Conservation (phyloP, 345 rosid genomes). For the Linum tenue region DNA sequence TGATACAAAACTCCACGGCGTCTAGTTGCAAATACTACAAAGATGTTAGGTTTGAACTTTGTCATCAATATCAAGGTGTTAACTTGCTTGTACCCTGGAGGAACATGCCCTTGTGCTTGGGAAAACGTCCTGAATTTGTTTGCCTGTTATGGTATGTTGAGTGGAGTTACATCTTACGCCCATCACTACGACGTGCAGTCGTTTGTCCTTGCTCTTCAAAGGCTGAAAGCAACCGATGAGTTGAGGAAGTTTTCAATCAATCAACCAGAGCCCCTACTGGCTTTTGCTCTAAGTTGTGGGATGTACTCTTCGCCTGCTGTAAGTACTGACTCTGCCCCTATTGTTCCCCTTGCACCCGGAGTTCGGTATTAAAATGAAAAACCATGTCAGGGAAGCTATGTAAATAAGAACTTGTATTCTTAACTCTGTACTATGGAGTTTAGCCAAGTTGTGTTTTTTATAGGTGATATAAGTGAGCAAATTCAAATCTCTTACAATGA, state of each 20-base stretch:
- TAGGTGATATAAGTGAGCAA: not conserved
- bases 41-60: not conserved
- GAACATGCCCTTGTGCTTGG: no score
- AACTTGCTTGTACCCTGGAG: no score
- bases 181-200: slow-evolving; percentile 27
- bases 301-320: slow-evolving; percentile 67
- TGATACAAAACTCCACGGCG: not conserved
- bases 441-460: no score
- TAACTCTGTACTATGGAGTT: no score
- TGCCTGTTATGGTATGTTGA: no score
- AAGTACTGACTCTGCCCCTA: slow-evolving; percentile 16
- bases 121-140: no score
- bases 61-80: not conserved
- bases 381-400: no score
- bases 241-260: slow-evolving; percentile 37
- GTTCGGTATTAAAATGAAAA: no score
- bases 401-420: no score
- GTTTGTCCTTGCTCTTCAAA: slow-evolving; percentile 43
- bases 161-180: not conserved
- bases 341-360: not conserved
- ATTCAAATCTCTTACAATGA: not conserved
- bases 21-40: slow-evolving; percentile 9
- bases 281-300: slow-evolving; percentile 54
- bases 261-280: slow-evolving; percentile 49
- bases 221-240: slow-evolving; percentile 43